Base-by-base conservation (phyloP, 2,329 filamentous ascomycete species). In the Neofusicoccum umdonicola region DNA sequence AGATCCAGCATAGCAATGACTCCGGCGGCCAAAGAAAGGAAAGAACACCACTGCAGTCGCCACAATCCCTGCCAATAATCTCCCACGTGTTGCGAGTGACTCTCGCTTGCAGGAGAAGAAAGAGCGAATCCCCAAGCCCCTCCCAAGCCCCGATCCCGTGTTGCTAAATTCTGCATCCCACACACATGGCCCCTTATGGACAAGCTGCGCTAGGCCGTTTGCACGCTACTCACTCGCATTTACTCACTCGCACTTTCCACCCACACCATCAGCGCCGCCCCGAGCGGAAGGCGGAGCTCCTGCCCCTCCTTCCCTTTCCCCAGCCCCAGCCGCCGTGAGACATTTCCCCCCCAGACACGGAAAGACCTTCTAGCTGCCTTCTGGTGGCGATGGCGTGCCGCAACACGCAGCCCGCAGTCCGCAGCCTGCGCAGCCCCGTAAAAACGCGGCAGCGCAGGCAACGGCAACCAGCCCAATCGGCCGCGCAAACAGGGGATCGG, bases 91-190 rank as follows among this genome's bases (percentile, higher is more conserved):
- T 56, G 13, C 35, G 27, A 31, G 27, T 19, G 51, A 31, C 41
- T 56, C 17, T 56, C 51, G 51, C 51, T 56, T 56, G 37, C 51
- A 42, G 37, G 35, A 39, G n/a, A 27, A 8, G 51, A 31, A 57
- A 42, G 19, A 13, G 44, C 54, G 39, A 57, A 44, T 39, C 39
- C 54, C 31, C 41, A 19, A 15, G 9, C 34, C 39, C n/a, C 15
- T 17, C 51, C 19, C 19, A 17, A 54, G 51, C 39, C 39, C 54
- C 35, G 12, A 34, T 34, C 39, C 39, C 56, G 42, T 60, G 56
- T 60, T 60, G 27, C 56, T 60, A 60, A 60, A 58, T 35, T 45
- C 54, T 58, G 39, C 39, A 58, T 35, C 54, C 22, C 15, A 17
- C 35, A 56, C 52, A 19, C 52, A 9, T 31, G 13, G 3, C 47